Conservation (phyloP, 805 yeast genomes). For the Phaffomyces opuntiae region DNA sequence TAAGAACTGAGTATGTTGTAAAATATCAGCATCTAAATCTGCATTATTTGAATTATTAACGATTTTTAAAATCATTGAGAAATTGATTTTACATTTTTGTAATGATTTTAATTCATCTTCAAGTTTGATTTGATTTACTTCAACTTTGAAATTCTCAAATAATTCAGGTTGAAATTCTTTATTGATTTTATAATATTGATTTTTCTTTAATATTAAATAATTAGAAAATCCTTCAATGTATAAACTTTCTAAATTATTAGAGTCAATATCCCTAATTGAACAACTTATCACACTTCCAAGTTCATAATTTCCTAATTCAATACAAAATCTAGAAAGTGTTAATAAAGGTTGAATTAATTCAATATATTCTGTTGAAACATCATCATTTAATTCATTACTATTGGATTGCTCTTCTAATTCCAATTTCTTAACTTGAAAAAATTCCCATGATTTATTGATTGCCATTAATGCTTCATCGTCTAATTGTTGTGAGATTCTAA, state of each 20-base stretch:
- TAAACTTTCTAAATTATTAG: slow-evolving; percentile 71
- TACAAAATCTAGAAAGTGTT: slow-evolving; percentile 64
- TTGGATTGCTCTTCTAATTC: slow-evolving; percentile 38
- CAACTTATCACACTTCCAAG: slow-evolving; percentile 57
- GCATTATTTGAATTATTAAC: background rate
- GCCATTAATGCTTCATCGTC: slow-evolving; percentile 68
- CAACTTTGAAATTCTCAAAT: slow-evolving; percentile 17
- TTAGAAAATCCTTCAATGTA: slow-evolving; percentile 80
- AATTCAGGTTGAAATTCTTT: slow-evolving; percentile 18
- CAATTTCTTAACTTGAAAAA: slow-evolving; percentile 48
- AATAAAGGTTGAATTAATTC: slow-evolving; percentile 70
- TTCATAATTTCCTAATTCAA: slow-evolving; percentile 72
- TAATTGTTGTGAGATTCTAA: slow-evolving; percentile 81
- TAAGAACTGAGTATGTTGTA: slow-evolving; percentile 43
- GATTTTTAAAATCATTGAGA: slow-evolving; percentile 9
- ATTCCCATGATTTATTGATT: slow-evolving; percentile 61
- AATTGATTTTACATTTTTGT: slow-evolving; percentile 5
- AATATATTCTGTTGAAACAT: slow-evolving; percentile 44
- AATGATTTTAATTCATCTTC: slow-evolving; percentile 1
- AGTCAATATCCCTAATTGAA: slow-evolving; percentile 71
- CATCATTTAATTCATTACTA: slow-evolving; percentile 27
- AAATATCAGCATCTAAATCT: slow-evolving; percentile 56
- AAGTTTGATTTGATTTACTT: background rate
- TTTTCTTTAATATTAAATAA: slow-evolving; percentile 39
- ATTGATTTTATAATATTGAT: slow-evolving; percentile 12